Percentiles rank a stretch among this genome's conserved stretches.
These are phyloP conservation scores for Gossypium mustelinum DNA, from an alignment of 345 rosid species.

Conservation along the genomic window DNA sequence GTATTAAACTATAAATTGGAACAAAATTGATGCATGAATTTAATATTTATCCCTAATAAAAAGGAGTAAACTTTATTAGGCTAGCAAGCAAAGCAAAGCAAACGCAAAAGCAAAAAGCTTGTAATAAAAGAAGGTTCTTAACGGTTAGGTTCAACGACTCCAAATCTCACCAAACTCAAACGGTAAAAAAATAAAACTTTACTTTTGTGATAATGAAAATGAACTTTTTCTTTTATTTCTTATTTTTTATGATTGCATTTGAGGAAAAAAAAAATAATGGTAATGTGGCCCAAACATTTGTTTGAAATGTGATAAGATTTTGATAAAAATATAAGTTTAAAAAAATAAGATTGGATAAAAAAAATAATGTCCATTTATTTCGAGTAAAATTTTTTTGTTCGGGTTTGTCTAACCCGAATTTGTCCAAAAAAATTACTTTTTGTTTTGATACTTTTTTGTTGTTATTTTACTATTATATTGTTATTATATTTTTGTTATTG, in stretches of 20 bases:
- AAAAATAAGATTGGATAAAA: rapidly evolving
- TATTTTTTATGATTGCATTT: too few species aligned
- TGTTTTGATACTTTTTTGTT: too few species aligned
- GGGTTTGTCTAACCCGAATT: rapidly evolving
- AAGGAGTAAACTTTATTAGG: background rate
- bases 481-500: too few species aligned
- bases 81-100: background rate
- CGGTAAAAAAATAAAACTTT: background rate
- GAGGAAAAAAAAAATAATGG: background rate
- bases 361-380: too few species aligned
- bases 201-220: background rate
- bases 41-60: too few species aligned
- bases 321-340: rapidly evolving
- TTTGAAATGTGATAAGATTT: too few species aligned
- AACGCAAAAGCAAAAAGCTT: background rate
- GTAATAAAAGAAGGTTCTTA: background rate
- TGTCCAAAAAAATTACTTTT: too few species aligned
- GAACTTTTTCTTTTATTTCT: background rate
- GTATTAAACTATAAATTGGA: too few species aligned
- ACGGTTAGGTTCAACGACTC: slow-evolving; percentile 9
- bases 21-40: too few species aligned
- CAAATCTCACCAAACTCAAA: background rate
- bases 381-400: too few species aligned
- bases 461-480: too few species aligned
- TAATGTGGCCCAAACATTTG: too few species aligned